Percentiles rank a stretch among this genome's conserved stretches.
These are phyloP conservation scores for Avena sativa DNA, from an alignment of 176 grass and related monocot species.

Conservation along the genomic window DNA sequence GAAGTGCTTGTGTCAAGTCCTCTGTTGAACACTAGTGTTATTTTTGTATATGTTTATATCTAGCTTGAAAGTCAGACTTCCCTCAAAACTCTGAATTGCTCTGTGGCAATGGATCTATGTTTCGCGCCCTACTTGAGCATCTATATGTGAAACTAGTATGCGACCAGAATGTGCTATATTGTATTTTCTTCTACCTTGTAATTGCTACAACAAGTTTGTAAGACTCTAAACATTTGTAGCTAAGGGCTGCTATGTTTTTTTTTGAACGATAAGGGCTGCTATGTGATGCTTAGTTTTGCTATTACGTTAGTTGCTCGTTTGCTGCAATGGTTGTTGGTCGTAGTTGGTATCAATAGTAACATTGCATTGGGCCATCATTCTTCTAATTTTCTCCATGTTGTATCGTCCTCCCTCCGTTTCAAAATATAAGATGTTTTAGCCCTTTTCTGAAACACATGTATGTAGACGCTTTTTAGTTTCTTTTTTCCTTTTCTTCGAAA, in stretches of 20 bases:
- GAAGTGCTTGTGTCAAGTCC: slow-evolving; percentile 27
- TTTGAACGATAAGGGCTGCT: not conserved
- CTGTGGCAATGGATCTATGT: not conserved
- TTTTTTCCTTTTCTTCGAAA: too few relatives aligned
- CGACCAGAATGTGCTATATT: not conserved
- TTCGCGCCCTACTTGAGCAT: not conserved
- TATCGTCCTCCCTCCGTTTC: too few relatives aligned
- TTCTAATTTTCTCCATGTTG: too few relatives aligned
- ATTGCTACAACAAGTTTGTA: slow-evolving; percentile 23
- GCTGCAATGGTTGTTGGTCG: not conserved
- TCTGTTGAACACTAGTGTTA: slow-evolving; percentile 13
- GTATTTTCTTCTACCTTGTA: slow-evolving; percentile 18
- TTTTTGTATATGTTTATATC: slow-evolving; percentile 25
- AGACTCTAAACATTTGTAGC: not conserved
- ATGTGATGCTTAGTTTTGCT: not conserved
- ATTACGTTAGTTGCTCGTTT: not conserved
- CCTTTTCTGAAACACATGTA: too few relatives aligned
- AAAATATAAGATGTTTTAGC: too few relatives aligned
- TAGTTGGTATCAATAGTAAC: too few relatives aligned
- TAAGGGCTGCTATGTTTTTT: not conserved
- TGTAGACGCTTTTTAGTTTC: too few relatives aligned
- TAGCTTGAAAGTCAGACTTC: slow-evolving; percentile 25
- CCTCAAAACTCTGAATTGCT: slow-evolving; percentile 1
- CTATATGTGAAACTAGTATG: slow-evolving; percentile 15
- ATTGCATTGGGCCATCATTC: too few relatives aligned